Evolutionary conservation across 2,329 filamentous ascomycete species (phyloP).

Genomic region (Cladosporium sp.): DNA sequence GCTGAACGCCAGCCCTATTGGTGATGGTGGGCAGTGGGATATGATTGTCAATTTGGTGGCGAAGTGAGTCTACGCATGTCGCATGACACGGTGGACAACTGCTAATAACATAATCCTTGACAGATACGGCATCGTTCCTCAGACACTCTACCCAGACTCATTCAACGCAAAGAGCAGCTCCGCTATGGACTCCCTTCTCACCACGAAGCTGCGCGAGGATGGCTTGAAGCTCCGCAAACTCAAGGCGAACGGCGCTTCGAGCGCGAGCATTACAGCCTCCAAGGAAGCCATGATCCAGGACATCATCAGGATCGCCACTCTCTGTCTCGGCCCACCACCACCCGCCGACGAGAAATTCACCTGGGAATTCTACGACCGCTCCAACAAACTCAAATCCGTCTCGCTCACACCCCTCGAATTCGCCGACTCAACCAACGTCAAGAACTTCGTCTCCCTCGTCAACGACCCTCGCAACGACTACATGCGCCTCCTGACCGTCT

Average conservation of each 20-base stretch:
- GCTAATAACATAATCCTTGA: slow-evolving; percentile 39
- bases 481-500: slow-evolving; percentile 68
- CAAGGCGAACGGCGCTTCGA: slow-evolving; percentile 36
- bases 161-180: slow-evolving; percentile 71
- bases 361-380: slow-evolving; percentile 74
- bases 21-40: slow-evolving; percentile 86
- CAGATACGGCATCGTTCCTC: slow-evolving; percentile 82
- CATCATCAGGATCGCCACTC: slow-evolving; percentile 74
- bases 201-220: slow-evolving; percentile 85
- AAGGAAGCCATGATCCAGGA: slow-evolving; percentile 77
- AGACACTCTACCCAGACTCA: slow-evolving; percentile 74
- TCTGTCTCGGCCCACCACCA: slow-evolving; percentile 78
- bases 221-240: slow-evolving; percentile 67
- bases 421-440: slow-evolving; percentile 62
- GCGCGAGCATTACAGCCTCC: slow-evolving; percentile 38
- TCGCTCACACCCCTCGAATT: slow-evolving; percentile 68
- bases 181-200: slow-evolving; percentile 69
- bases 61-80: slow-evolving; percentile 60
- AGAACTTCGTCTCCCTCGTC: slow-evolving; percentile 73
- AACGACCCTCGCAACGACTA: slow-evolving; percentile 80
- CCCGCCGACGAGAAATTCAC: slow-evolving; percentile 62
- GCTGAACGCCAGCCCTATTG: slow-evolving; percentile 63
- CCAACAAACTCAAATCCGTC: slow-evolving; percentile 60
- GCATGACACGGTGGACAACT: not conserved
- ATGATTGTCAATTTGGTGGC: slow-evolving; percentile 80